Base-by-base conservation (phyloP, 2,329 filamentous ascomycete genomes). In the Gremmenia infestans region DNA sequence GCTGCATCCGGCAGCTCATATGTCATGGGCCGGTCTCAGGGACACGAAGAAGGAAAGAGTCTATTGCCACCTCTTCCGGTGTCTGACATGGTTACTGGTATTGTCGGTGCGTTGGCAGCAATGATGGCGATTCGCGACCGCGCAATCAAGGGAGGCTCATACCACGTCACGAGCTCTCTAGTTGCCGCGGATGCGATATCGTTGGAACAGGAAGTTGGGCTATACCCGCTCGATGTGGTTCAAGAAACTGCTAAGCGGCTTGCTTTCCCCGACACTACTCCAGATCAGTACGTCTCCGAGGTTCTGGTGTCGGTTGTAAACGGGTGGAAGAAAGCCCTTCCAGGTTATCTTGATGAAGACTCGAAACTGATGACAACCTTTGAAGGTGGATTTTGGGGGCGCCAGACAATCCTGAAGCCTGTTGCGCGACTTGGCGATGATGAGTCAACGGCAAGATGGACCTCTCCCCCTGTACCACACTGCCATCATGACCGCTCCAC, bases 81-180 rank as follows among this genome's bases (percentile, higher is more conserved):
- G 55, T 81, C 78, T 25, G 80, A 80, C 71, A 88, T 88, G 62
- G 84, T 83, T 50, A 88, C 85, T 0, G 86, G 85, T 25, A 86
- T 82, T 63, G 82, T 87, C 71, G 85, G 84, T 3, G 81, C 82
- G 45, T 81, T 86, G 61, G 81, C 83, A 5, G 83, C 84, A 0
- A 68, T 88, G 47, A 76, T 77, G 1, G 85, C 83, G 0, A 73
- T 88, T 12, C 82, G 83, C 63, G 78, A 80, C 60, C 78, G 86
- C 23, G 80, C 84, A 0, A 81, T 77, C 6, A 67, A 71, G 4
- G 85, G 86, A 22, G 85, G 85, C 1, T 85, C 82, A 0, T 87
- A 84, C 74, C 76, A 83, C 56, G 83, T 83, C 49, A 81, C 79
- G 48, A 80, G 78, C 0, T 85, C 82, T 0, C 73, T 88, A 12